A percentile compares a stretch with the other conserved stretches of the same genome.
Evolutionary conservation across 352 stramenopile genomes (phyloP).

Genomic region (Phytopythium aichiense): DNA sequence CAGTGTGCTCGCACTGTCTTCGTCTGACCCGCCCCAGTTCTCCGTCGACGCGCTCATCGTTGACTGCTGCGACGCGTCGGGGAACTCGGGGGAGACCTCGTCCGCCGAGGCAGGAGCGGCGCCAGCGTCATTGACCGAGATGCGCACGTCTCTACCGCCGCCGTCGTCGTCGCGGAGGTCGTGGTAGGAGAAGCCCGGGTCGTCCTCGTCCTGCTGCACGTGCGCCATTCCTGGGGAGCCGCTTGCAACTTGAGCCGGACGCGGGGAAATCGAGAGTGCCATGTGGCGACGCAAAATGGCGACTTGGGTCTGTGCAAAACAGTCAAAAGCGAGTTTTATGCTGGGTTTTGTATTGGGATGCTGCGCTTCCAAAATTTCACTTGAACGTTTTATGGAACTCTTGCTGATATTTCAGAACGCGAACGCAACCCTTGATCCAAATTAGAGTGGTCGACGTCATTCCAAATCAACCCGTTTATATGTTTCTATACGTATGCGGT

Average conservation of each 20-base stretch:
- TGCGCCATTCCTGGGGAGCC: neutral
- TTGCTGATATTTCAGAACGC: no score
- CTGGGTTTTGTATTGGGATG: no score
- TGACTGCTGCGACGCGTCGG: neutral
- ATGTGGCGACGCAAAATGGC: no score
- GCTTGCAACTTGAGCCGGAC: neutral
- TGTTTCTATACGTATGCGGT: no score
- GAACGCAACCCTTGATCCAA: no score
- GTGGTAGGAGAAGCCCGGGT: constrained; percentile 8
- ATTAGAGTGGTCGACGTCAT: neutral
- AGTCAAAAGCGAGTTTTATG: no score
- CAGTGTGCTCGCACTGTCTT: neutral
- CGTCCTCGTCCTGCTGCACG: neutral
- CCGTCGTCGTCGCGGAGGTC: neutral
- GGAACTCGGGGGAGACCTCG: neutral
- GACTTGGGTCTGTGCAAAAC: no score
- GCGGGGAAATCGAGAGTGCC: neutral
- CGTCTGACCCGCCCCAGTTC: constrained; percentile 2
- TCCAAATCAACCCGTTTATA: neutral
- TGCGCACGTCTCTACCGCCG: neutral
- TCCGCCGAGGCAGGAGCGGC: neutral
- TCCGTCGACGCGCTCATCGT: neutral
- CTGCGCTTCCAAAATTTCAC: no score
- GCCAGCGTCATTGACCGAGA: neutral
- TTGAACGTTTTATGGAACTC: no score